Evolutionary conservation across 768 basidiomycete genomes (phyloP).

Genomic region (Vararia minispora): DNA sequence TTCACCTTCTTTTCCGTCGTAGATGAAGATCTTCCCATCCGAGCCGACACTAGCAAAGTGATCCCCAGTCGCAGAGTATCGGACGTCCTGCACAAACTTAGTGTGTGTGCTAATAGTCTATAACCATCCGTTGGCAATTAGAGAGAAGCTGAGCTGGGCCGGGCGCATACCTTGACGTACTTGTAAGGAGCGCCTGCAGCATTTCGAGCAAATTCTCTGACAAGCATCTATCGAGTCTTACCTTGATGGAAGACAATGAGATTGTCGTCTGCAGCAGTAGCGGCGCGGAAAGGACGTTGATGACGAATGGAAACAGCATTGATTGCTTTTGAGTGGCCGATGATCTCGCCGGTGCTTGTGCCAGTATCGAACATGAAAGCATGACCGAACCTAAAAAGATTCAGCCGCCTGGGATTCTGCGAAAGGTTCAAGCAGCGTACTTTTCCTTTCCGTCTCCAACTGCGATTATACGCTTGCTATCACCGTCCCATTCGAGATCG

Average conservation of each 20-base stretch:
- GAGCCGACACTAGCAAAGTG: constrained; percentile 84
- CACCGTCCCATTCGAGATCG: constrained; percentile 93
- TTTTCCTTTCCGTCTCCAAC: constrained; percentile 90
- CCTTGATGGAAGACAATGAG: constrained; percentile 77
- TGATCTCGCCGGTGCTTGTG: constrained; percentile 77
- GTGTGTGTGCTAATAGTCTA: constrained; percentile 82
- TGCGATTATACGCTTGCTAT: constrained; percentile 91
- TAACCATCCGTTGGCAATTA: background rate
- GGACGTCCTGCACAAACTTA: constrained; percentile 87
- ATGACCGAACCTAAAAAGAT: constrained; percentile 52
- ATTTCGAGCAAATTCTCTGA: background rate
- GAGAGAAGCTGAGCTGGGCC: background rate
- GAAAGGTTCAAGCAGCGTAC: constrained; percentile 26
- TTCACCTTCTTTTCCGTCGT: constrained; percentile 85
- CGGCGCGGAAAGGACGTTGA: constrained; percentile 85
- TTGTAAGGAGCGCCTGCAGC: constrained; percentile 71
- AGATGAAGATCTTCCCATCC: constrained; percentile 79
- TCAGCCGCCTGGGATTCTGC: background rate
- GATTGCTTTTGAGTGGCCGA: constrained; percentile 81
- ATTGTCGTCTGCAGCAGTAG: constrained; percentile 79
- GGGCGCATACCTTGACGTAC: constrained; percentile 55
- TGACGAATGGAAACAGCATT: constrained; percentile 84
- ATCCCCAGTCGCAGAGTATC: constrained; percentile 71
- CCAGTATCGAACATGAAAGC: constrained; percentile 81
- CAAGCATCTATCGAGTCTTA: constrained; percentile 14